Evolutionary conservation across 768 basidiomycete species (phyloP).

Genomic region (Saitozyma podzolica): DNA sequence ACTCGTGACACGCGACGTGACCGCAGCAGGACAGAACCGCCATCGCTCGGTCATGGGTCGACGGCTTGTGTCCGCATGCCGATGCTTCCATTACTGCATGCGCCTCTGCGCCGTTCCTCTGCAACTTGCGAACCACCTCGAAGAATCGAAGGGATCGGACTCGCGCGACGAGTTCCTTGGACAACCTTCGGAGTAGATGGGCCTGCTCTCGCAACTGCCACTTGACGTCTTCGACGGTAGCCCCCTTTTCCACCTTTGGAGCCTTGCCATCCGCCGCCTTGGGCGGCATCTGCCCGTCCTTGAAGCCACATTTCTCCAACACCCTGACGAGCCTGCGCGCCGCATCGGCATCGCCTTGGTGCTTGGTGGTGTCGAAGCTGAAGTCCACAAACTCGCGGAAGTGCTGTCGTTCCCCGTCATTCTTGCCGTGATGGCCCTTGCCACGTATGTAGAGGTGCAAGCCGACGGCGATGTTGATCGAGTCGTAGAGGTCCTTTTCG

Average conservation of each 20-base stretch:
- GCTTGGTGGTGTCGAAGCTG: constrained; percentile 25
- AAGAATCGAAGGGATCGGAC: constrained; percentile 90
- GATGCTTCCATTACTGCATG: constrained; percentile 55
- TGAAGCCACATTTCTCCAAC: constrained; percentile 29
- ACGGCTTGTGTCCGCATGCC: constrained; percentile 54
- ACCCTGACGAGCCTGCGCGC: constrained; percentile 31
- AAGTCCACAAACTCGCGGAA: constrained; percentile 51
- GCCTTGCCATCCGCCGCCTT: constrained; percentile 61
- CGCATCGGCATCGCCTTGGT: constrained; percentile 42
- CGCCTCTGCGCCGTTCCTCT: constrained; percentile 64
- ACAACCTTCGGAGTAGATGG: constrained; percentile 77
- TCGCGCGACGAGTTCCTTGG: constrained; percentile 85
- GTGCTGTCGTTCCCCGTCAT: constrained; percentile 74
- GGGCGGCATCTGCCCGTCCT: constrained; percentile 21
- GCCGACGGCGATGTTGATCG: constrained; percentile 66
- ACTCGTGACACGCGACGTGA: constrained; percentile 76
- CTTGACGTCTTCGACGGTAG: constrained; percentile 60
- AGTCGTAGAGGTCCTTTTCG: constrained; percentile 67
- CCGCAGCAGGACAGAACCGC: constrained; percentile 90
- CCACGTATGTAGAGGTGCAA: constrained; percentile 60
- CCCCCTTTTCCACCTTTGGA: constrained; percentile 57
- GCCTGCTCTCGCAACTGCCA: constrained; percentile 86
- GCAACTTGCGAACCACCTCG: constrained; percentile 79
- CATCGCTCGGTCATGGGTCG: constrained; percentile 54
- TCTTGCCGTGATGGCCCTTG: constrained; percentile 70